Percentiles rank a stretch among this genome's conserved stretches.
These are phyloP conservation scores for Pholiota microspora DNA, from an alignment of 768 basidiomycete species.

Conservation along the genomic window DNA sequence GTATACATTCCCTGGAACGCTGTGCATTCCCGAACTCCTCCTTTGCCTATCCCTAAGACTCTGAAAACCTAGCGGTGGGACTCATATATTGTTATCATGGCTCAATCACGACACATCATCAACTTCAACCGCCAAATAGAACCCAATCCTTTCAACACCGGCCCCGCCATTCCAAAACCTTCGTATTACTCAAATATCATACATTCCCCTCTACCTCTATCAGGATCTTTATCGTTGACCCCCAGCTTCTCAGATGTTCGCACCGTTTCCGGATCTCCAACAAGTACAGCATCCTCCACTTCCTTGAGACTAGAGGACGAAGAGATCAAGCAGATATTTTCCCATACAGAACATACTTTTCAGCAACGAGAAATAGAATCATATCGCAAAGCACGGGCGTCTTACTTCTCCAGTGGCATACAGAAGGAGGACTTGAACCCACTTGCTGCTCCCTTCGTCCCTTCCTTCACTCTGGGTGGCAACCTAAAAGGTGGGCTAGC, in stretches of 20 bases:
- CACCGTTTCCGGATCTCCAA: slow-evolving; percentile 15
- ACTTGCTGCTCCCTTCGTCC: slow-evolving; percentile 14
- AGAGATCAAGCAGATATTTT: slow-evolving; percentile 18
- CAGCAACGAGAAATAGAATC: neutral
- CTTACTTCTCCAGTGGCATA: neutral
- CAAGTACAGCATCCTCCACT: slow-evolving; percentile 12
- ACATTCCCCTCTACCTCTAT: neutral
- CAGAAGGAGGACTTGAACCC: slow-evolving; percentile 16
- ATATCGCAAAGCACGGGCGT: neutral
- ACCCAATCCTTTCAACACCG: slow-evolving; percentile 19
- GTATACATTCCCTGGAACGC: neutral
- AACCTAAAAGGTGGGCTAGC: neutral
- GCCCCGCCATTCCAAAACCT: slow-evolving; percentile 13
- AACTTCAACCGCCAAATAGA: slow-evolving; percentile 16
- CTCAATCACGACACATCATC: slow-evolving; percentile 13
- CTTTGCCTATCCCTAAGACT: too few species aligned
- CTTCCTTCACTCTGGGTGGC: slow-evolving; percentile 3
- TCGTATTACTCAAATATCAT: neutral
- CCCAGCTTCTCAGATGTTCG: slow-evolving; percentile 3
- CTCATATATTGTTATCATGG: slow-evolving; percentile 4
- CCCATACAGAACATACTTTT: neutral
- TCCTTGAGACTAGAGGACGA: slow-evolving; percentile 17
- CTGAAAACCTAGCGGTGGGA: neutral
- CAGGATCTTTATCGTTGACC: neutral
- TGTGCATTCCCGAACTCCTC: neutral